Base-by-base conservation (phyloP, 257 asterid genomes). In the Petrea volubilis region DNA sequence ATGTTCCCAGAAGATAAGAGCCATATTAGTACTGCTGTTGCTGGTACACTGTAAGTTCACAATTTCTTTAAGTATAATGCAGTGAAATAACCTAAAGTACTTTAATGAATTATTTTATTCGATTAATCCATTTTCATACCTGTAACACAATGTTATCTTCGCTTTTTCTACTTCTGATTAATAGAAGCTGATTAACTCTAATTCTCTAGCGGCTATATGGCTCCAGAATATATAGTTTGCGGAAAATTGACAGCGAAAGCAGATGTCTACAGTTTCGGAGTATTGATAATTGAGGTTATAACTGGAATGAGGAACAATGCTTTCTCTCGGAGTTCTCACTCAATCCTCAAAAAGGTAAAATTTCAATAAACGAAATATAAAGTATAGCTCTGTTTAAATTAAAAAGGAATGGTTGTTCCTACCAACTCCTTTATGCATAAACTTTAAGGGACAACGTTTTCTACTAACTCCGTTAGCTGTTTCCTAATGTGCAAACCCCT, bases 181-280 rank as follows among this genome's bases (percentile, higher is more conserved):
- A 18, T 36, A 67, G n/a, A 36, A 40, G 69, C 36, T 65, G 58
- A 71, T 44, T 15, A 6, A 2, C 3, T 51, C 44, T 27, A 23
- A 60, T 51, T 47, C 29, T 59, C 49, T 81, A 90, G 96, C 5
- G 95, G 96, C 44, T 90, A 90, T 67, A 88, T 88, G 91, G 96
- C 96, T 18, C 96, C 96, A 3, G 96, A 90, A 62, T 90, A 90
- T 49, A 21, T 90, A 2, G 86, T 84, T 53, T 88, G 79, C 21
- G 95, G 96, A 1, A 81, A 76, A 77, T 68, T 87, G 69, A 84
- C 95, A 0, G 93, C 88, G 72, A 90, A 90, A 78, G 93, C 80
- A 23, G 95, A 90, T 72, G 88, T 90, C 12, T 86, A 86, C 57
- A 84, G 97, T 66, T 90, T 84, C 43, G 97, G 97, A 38, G 85